These are phyloP conservation scores for Dipteronia sinensis DNA, from an alignment of 345 rosid species.

Conservation along the genomic window DNA sequence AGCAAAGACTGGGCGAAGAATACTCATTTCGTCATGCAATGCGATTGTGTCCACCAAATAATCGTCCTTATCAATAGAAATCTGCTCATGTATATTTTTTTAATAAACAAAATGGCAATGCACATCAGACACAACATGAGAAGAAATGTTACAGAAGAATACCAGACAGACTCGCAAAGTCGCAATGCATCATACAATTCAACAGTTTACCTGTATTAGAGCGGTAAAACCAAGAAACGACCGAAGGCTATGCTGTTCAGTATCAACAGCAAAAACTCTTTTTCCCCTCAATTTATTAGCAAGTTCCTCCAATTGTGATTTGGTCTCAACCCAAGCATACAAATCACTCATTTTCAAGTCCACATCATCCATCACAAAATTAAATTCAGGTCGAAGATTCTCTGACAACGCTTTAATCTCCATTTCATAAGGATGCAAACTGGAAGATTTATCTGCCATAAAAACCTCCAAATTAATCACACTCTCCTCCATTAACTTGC, in stretches of 20 bases:
- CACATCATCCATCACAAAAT: conserved; percentile 26
- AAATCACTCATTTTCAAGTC: conserved; percentile 46
- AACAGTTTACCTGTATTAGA: conserved; percentile 62
- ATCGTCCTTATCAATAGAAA: conserved; percentile 64
- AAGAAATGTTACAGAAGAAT: not conserved
- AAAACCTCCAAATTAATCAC: conserved; percentile 16
- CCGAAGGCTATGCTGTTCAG: conserved; percentile 85
- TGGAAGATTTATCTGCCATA: conserved; percentile 46
- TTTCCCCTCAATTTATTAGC: conserved; percentile 55
- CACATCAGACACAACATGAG: not conserved
- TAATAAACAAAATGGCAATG: not conserved
- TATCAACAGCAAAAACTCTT: conserved; percentile 72
- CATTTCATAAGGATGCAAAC: conserved; percentile 62
- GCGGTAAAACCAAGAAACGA: conserved; percentile 92
- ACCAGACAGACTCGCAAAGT: not conserved
- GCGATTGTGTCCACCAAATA: conserved; percentile 80
- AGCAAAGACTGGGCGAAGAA: conserved; percentile 72
- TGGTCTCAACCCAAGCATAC: conserved; percentile 73
- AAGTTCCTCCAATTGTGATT: conserved; percentile 63
- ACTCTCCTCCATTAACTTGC: not conserved
- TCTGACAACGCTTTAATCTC: conserved; percentile 61
- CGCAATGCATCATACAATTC: not conserved
- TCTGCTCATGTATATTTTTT: conserved; percentile 39
- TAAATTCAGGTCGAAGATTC: conserved; percentile 44
- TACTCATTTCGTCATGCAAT: conserved; percentile 72